These are phyloP conservation scores for Leptoxyphium fumago DNA, from an alignment of 2,329 filamentous ascomycete species.

Conservation along the genomic window DNA sequence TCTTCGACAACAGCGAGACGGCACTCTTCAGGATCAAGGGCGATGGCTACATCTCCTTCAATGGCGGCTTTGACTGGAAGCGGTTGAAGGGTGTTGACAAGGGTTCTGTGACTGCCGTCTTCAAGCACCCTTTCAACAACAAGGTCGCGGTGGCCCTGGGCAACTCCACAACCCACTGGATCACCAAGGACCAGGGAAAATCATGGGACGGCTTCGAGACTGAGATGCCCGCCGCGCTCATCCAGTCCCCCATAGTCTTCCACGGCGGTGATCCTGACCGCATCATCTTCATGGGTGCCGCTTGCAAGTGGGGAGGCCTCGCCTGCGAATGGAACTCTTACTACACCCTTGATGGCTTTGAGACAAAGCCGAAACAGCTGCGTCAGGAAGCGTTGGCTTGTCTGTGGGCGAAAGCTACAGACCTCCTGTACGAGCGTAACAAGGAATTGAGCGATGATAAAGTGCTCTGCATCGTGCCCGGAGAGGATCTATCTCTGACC, in stretches of 20 bases:
- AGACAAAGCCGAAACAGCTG: slow-evolving; percentile 48
- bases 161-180: slow-evolving; percentile 53
- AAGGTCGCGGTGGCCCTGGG: slow-evolving; percentile 71
- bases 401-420: slow-evolving; percentile 70
- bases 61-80: slow-evolving; percentile 70
- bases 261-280: slow-evolving; percentile 72
- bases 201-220: slow-evolving; percentile 65
- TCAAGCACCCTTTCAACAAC: slow-evolving; percentile 65
- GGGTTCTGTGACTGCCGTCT: slow-evolving; percentile 46
- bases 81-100: slow-evolving; percentile 48
- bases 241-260: slow-evolving; percentile 50
- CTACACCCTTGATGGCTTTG: slow-evolving; percentile 81
- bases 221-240: slow-evolving; percentile 40
- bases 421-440: slow-evolving; percentile 56
- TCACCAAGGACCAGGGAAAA: slow-evolving; percentile 69
- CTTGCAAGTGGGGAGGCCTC: slow-evolving; percentile 19
- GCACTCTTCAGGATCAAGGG: slow-evolving; percentile 61
- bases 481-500: slow-evolving; percentile 53
- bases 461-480: slow-evolving; percentile 66
- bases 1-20: slow-evolving; percentile 80
- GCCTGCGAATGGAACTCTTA: slow-evolving; percentile 35
- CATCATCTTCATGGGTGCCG: slow-evolving; percentile 57
- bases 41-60: slow-evolving; percentile 60
- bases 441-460: slow-evolving; percentile 52
- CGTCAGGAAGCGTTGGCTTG: slow-evolving; percentile 59